Percentiles rank a stretch among this genome's conserved stretches.
Conservation (phyloP, 495 filamentous ascomycete species). For the Baudoinia panamericana region DNA sequence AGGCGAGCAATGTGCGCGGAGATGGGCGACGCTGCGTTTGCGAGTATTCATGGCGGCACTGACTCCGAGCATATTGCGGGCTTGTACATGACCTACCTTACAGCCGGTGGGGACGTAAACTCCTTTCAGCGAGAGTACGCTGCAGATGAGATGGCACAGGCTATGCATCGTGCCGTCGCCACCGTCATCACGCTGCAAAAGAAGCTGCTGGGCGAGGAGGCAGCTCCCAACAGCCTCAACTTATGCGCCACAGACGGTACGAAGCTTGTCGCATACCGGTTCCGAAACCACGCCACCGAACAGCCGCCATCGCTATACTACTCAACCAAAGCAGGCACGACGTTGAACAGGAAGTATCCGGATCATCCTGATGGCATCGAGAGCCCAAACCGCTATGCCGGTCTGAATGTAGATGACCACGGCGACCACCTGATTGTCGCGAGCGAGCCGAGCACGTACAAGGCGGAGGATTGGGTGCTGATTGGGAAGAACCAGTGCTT, state of each 20-base stretch:
- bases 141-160: slow-evolving; percentile 28
- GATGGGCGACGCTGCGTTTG: slow-evolving; percentile 33
- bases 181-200: slow-evolving; percentile 34
- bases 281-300: slow-evolving; percentile 35
- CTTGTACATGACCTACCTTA: slow-evolving; percentile 38
- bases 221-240: slow-evolving; percentile 33
- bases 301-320: slow-evolving; percentile 39
- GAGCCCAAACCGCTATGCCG: slow-evolving; percentile 22
- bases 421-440: slow-evolving; percentile 39
- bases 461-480: slow-evolving; percentile 35
- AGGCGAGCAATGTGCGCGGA: slow-evolving; percentile 30
- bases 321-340: slow-evolving; percentile 34
- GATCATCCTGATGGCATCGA: slow-evolving; percentile 31
- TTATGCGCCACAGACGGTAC: slow-evolving; percentile 32
- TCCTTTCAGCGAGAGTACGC: slow-evolving; percentile 33
- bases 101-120: slow-evolving; percentile 18
- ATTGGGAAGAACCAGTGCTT: slow-evolving; percentile 31
- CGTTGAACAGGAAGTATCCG: slow-evolving; percentile 37
- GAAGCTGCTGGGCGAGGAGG: slow-evolving; percentile 26
- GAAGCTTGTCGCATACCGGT: slow-evolving; percentile 33
- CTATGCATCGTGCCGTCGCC: slow-evolving; percentile 32
- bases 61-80: slow-evolving; percentile 40
- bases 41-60: slow-evolving; percentile 35
- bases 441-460: slow-evolving; percentile 39
- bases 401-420: slow-evolving; percentile 26